These are phyloP conservation scores for Zymoseptoria brevis DNA, from an alignment of 2,329 filamentous ascomycete genomes.

Conservation along the genomic window DNA sequence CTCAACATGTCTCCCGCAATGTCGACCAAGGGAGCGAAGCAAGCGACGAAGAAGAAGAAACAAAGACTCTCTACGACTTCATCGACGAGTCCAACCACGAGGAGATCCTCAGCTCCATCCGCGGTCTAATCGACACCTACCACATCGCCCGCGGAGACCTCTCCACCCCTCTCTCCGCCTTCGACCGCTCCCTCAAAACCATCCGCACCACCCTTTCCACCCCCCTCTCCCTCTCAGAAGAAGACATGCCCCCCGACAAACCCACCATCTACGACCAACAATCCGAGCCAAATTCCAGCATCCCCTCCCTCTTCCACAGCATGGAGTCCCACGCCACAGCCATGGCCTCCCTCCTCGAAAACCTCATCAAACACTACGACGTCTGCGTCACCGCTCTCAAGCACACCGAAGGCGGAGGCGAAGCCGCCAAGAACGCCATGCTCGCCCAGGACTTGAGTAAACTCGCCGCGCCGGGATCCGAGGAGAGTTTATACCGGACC, in stretches of 20 bases:
- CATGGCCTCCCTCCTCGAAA: conserved; percentile 74
- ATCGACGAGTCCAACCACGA: conserved; percentile 65
- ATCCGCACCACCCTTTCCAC: conserved; percentile 11
- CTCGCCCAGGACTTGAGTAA: conserved; percentile 30
- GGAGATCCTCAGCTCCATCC: conserved; percentile 56
- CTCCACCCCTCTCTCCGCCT: conserved; percentile 50
- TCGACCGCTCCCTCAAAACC: conserved; percentile 55
- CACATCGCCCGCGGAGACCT: conserved; percentile 59
- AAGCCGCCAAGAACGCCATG: conserved; percentile 35
- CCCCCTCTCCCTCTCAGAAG: background rate
- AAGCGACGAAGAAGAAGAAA: conserved; percentile 17
- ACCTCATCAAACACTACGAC: conserved; percentile 81
- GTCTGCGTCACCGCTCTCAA: conserved; percentile 85
- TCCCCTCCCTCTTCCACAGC: conserved; percentile 41
- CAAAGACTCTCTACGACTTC: conserved; percentile 66
- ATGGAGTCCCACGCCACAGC: conserved; percentile 69
- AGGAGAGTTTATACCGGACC: conserved; percentile 54
- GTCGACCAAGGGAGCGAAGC: background rate
- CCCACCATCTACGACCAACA: conserved; percentile 26
- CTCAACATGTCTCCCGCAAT: conserved; percentile 38
- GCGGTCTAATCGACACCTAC: conserved; percentile 62
- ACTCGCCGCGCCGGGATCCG: conserved; percentile 24
- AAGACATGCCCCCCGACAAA: conserved; percentile 17
- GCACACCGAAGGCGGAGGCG: conserved; percentile 62
- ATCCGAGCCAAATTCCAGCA: conserved; percentile 25